phyloP scores from a whole-genome alignment of 805 yeast species.

The Cyberlindnera veronae region DNA sequence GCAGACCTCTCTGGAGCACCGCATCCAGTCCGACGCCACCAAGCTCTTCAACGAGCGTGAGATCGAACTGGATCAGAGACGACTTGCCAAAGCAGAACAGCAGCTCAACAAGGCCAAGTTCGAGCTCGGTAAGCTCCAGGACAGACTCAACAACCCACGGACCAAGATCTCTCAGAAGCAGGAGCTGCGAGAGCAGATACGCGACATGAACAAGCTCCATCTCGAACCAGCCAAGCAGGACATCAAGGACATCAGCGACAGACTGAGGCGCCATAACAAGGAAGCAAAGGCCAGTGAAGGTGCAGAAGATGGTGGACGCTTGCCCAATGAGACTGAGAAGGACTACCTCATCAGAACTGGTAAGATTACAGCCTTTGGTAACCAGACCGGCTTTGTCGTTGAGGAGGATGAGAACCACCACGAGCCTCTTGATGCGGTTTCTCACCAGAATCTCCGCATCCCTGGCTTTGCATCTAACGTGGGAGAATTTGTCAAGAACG shows the following conservation, averaged over 20 bases:
- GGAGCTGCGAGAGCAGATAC: constrained; percentile 50
- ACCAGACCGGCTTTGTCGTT: constrained; percentile 49
- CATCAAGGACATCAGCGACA: constrained; percentile 53
- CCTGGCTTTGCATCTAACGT: constrained; percentile 22
- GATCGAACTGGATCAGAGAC: constrained; percentile 65
- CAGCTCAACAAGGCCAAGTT: constrained; percentile 41
- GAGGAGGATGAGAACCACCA: constrained; percentile 27
- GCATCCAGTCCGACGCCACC: constrained; percentile 69
- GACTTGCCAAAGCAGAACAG: constrained; percentile 64
- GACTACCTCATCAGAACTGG: constrained; percentile 88
- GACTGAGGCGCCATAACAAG: constrained; percentile 35
- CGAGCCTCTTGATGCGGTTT: constrained; percentile 11
- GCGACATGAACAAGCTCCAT: constrained; percentile 46
- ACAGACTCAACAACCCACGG: constrained; percentile 45
- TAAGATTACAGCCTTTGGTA: constrained; percentile 90
- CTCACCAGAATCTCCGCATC: constrained; percentile 24
- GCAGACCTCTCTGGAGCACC: constrained; percentile 74
- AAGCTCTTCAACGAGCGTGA: constrained; percentile 57
- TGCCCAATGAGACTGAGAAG: constrained; percentile 71
- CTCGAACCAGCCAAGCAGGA: constrained; percentile 55
- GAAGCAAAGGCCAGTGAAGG: constrained; percentile 5
- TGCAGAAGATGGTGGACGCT: constrained; percentile 26
- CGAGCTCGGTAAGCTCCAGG: constrained; percentile 45
- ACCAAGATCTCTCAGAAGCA: constrained; percentile 66
- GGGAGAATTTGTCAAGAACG: constrained; percentile 15